phyloP scores from a whole-genome alignment of 176 grass and related monocot species.

The Eragrostis curvula region DNA sequence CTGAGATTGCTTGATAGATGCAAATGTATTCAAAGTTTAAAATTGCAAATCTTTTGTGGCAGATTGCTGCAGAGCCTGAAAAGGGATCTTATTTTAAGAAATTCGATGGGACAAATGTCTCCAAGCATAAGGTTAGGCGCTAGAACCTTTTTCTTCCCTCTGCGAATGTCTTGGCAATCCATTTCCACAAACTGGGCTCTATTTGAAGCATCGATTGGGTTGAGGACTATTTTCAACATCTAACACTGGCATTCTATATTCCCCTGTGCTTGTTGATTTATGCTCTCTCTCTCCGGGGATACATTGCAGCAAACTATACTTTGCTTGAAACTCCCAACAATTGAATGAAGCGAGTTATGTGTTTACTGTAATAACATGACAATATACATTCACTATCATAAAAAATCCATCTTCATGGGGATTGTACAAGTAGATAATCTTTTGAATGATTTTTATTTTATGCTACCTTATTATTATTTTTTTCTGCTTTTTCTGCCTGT shows the following conservation, averaged over 20 bases:
- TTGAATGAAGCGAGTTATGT: slow-evolving; percentile 9
- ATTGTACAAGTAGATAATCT: background rate
- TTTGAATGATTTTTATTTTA: slow-evolving; percentile 31
- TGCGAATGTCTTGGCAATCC: background rate
- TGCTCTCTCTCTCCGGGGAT: background rate
- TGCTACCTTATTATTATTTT: slow-evolving; percentile 38
- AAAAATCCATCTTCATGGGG: background rate
- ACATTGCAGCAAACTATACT: slow-evolving; percentile 5
- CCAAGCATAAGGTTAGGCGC: slow-evolving; percentile 40
- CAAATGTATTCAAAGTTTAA: slow-evolving; percentile 25
- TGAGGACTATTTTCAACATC: background rate
- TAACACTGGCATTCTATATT: slow-evolving; percentile 7
- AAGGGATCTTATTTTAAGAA: slow-evolving; percentile 41
- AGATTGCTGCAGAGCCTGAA: slow-evolving; percentile 37
- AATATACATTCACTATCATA: slow-evolving; percentile 7
- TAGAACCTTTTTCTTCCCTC: slow-evolving; percentile 23
- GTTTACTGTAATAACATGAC: slow-evolving; percentile 24
- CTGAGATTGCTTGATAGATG: slow-evolving; percentile 29
- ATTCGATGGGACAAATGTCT: slow-evolving; percentile 26
- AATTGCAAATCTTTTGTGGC: slow-evolving; percentile 20
- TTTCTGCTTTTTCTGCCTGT: slow-evolving; percentile 32
- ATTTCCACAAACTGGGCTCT: background rate
- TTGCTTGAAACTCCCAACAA: slow-evolving; percentile 18
- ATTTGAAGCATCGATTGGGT: slow-evolving; percentile 15
- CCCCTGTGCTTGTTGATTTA: background rate